These are phyloP conservation scores for Priceomyces haplophilus DNA, from an alignment of 805 yeast genomes.

Conservation along the genomic window DNA sequence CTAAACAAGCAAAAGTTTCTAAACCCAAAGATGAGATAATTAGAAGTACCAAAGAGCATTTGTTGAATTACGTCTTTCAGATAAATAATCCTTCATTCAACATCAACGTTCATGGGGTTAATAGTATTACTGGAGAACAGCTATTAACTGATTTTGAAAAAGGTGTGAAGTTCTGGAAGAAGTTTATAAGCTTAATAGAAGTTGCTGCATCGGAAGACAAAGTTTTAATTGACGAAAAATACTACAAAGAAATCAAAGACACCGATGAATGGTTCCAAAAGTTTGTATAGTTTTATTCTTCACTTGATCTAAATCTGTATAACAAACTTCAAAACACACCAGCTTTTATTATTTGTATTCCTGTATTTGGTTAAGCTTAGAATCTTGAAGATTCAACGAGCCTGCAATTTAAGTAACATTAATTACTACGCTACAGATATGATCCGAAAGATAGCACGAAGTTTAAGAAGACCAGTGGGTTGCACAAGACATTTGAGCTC, in stretches of 20 bases:
- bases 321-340: no score
- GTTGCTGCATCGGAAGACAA: conserved; percentile 26
- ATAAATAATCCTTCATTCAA: conserved; percentile 36
- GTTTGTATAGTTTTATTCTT: conserved; percentile 8
- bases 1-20: conserved; percentile 24
- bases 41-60: conserved; percentile 27
- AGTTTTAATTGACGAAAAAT: conserved; percentile 22
- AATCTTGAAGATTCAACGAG: no score
- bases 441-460: background rate
- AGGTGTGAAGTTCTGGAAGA: conserved; percentile 36
- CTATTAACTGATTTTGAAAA: conserved; percentile 27
- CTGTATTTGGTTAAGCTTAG: no score
- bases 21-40: conserved; percentile 24
- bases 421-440: background rate
- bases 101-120: conserved; percentile 40
- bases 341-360: no score
- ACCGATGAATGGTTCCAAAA: conserved; percentile 32
- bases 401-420: no score
- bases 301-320: no score
- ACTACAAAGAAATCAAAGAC: conserved; percentile 19
- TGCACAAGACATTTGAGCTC: background rate
- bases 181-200: conserved; percentile 26
- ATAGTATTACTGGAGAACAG: conserved; percentile 33
- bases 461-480: background rate
- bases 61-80: conserved; percentile 36